These are phyloP conservation scores for Populus simonii DNA, from an alignment of 345 rosid species.

Conservation along the genomic window DNA sequence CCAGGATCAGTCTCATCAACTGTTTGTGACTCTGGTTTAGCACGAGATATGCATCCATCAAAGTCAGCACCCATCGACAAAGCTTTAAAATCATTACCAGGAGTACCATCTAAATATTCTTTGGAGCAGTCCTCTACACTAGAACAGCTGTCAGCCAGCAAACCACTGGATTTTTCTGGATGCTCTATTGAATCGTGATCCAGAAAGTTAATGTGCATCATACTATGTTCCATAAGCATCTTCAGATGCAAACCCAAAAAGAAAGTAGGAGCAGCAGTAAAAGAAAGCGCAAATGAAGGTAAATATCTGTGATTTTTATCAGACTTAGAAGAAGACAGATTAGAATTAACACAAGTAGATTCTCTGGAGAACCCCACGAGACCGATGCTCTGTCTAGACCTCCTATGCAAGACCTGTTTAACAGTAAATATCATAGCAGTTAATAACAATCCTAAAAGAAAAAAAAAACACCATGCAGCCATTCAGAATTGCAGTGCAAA, in stretches of 20 bases:
- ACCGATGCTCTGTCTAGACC: constrained; percentile 34
- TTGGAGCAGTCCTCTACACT: constrained; percentile 25
- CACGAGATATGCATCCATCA: constrained; percentile 16
- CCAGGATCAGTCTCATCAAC: constrained; percentile 29
- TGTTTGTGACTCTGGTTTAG: constrained; percentile 17
- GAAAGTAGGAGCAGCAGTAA: constrained; percentile 55
- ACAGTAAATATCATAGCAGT: constrained; percentile 14
- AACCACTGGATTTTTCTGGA: constrained; percentile 30
- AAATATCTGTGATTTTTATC: constrained; percentile 32
- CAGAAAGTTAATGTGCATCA: constrained; percentile 23
- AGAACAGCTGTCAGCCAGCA: constrained; percentile 33
- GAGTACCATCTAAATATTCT: constrained; percentile 25
- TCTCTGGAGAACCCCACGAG: constrained; percentile 34
- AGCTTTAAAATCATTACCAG: constrained; percentile 19
- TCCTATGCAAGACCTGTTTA: constrained; percentile 50
- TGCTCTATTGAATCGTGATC: constrained; percentile 39
- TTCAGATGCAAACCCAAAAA: constrained; percentile 60
- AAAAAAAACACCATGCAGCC: background rate
- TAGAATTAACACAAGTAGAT: constrained; percentile 22
- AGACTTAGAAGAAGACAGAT: constrained; percentile 25
- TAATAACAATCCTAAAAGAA: background rate
- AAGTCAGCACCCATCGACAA: constrained; percentile 18
- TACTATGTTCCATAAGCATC: constrained; percentile 55
- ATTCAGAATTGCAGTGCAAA: background rate
- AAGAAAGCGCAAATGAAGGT: constrained; percentile 49